These are phyloP conservation scores for Nicotiana noctiflora DNA, from an alignment of 257 asterid genomes.

Conservation along the genomic window DNA sequence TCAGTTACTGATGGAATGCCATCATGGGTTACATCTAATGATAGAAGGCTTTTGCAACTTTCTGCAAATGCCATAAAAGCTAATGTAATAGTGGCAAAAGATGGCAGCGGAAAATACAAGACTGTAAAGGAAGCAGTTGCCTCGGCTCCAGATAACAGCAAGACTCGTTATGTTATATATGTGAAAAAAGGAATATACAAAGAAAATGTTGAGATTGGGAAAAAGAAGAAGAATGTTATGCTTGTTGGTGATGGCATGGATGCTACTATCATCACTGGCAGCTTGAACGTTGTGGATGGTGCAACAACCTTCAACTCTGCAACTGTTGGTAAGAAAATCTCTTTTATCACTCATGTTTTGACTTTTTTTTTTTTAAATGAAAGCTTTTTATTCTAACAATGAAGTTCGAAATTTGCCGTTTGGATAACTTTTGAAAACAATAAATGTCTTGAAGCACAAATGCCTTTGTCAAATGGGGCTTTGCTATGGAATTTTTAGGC, in stretches of 20 bases:
- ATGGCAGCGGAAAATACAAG: constrained; percentile 29
- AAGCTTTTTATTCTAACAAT: too few relatives aligned
- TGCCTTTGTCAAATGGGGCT: too few relatives aligned
- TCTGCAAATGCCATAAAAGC: constrained; percentile 9
- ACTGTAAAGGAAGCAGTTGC: constrained; percentile 20
- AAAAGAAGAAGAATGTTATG: constrained; percentile 22
- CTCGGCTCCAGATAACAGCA: constrained; percentile 21
- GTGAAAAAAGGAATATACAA: constrained; percentile 26
- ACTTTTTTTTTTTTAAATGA: neutral
- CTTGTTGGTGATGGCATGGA: constrained; percentile 37
- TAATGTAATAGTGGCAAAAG: constrained; percentile 30
- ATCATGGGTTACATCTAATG: constrained; percentile 15
- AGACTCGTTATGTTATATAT: constrained; percentile 16
- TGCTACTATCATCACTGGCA: constrained; percentile 27
- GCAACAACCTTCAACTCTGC: constrained; percentile 28
- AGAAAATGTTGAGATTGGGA: constrained; percentile 25
- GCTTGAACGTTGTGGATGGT: constrained; percentile 25
- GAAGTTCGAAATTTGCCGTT: too few relatives aligned
- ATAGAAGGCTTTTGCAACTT: constrained; percentile 19
- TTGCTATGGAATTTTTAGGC: too few relatives aligned
- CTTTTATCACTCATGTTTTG: neutral
- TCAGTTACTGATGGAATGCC: constrained; percentile 1
- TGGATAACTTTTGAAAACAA: too few relatives aligned
- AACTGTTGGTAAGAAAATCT: constrained; percentile 23
- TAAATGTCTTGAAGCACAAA: too few relatives aligned